Base-by-base conservation (phyloP, 495 filamentous ascomycete genomes). In the Podospora anserina region DNA sequence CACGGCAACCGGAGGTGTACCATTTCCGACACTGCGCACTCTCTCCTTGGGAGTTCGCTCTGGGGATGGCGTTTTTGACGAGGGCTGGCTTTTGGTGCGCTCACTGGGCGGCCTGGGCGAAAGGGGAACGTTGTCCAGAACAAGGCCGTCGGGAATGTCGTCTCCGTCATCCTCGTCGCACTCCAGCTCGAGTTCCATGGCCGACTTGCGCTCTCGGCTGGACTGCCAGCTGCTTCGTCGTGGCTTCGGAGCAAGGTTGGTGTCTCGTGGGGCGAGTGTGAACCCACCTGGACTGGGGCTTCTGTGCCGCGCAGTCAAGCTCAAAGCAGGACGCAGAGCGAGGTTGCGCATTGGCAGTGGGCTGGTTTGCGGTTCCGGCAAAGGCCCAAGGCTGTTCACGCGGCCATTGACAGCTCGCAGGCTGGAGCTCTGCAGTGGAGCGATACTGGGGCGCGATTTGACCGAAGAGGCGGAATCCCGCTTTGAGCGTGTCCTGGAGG, bases 41-140 rank as follows among this genome's bases (percentile, higher is more conserved):
- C 80, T 80, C 23, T 83, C 83, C 66, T 84, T 85, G 3, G 79
- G 76, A 4, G 70, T 73, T 27, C 85, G 80, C 71, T 89, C 89
- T 0, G 90, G 91, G 0, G 86, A 87, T 3, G 84, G 72, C 5
- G 82, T 80, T 39, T 83, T 81, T 23, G 87, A 88, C 0, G 71
- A 68, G 0, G 81, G 80, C 27, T 77, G 83, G 77, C 85, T 86
- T 49, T 78, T 75, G 4, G 84, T 79, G 59, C 92, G 85, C 70
- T 92, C 90, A 60, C 83, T 82, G 0, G 84, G 82, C 4, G 91
- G 92, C 19, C 93, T 87, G 11, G 95, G 95, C 9, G 93, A 97
- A n/a, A 99, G 87, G 0, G 95, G 95, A 7, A 99, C 91, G 73
- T 98, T 98, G 83, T 92, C 93, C 23, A 99, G 82, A 72, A 94